These are phyloP conservation scores for Earliella scabrosa DNA, from an alignment of 1,284 basidiomycete species.

Conservation along the genomic window DNA sequence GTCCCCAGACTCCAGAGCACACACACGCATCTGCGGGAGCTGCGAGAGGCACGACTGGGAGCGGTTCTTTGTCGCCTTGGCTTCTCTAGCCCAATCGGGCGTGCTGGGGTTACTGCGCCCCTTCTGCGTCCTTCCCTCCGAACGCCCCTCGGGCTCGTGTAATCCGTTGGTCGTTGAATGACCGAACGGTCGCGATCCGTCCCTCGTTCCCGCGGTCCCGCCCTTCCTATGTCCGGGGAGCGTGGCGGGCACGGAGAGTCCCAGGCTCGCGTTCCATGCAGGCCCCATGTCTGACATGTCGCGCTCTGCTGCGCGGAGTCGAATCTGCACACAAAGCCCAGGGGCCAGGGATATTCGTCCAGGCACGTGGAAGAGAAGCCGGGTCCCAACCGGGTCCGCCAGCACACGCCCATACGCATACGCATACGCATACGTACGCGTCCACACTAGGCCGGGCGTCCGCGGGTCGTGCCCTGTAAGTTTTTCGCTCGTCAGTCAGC, in stretches of 20 bases:
- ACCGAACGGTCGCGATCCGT: slow-evolving; percentile 3
- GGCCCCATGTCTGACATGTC: no score
- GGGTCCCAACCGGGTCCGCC: no score
- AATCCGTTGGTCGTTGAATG: slow-evolving; percentile 2
- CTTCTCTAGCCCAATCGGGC: slow-evolving; percentile 4
- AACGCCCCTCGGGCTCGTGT: slow-evolving; percentile 22
- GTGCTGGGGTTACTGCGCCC: background rate
- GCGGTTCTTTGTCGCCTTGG: slow-evolving; percentile 4
- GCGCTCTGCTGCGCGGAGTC: no score
- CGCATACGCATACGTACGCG: background rate
- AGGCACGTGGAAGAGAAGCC: slow-evolving; percentile 1
- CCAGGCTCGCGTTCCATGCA: background rate
- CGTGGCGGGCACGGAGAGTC: background rate
- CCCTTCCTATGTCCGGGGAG: no score
- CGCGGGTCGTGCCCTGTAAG: slow-evolving; percentile 20
- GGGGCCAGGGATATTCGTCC: background rate
- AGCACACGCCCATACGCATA: no score
- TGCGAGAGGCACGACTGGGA: background rate
- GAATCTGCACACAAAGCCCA: background rate
- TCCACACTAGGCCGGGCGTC: background rate
- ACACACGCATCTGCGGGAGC: background rate
- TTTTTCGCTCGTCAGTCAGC: slow-evolving; percentile 13
- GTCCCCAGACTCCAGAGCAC: no score
- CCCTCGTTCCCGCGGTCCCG: no score
- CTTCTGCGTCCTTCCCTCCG: slow-evolving; percentile 16